phyloP scores from a whole-genome alignment of 1,284 basidiomycete species.

The Boletus sp. region DNA sequence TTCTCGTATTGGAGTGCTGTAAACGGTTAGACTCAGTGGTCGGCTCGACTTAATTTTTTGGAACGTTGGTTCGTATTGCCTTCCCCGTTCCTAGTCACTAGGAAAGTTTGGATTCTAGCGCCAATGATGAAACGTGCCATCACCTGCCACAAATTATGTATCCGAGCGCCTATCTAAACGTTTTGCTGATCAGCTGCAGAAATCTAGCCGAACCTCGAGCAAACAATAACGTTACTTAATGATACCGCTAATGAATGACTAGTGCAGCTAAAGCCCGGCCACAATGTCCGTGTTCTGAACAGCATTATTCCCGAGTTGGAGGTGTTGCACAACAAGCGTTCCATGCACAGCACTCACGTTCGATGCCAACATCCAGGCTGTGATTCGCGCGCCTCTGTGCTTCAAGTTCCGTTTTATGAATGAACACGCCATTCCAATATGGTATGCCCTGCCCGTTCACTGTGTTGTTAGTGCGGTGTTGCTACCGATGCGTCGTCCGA shows the following conservation, averaged over 20 bases:
- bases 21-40: neutral
- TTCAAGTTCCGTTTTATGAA: conserved; percentile 4
- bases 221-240: conserved; percentile 9
- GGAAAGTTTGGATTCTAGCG: conserved; percentile 5
- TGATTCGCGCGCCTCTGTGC: neutral
- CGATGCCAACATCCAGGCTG: neutral
- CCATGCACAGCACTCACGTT: conserved; percentile 2
- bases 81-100: neutral
- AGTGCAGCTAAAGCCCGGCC: conserved; percentile 1
- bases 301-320: conserved; percentile 1
- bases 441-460: neutral
- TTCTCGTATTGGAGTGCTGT: neutral
- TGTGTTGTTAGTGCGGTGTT: conserved; percentile 15
- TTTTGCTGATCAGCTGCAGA: neutral
- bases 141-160: neutral
- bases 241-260: neutral
- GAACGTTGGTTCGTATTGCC: conserved; percentile 6
- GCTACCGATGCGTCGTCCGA: neutral
- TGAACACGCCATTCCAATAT: neutral
- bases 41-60: neutral
- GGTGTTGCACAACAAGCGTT: neutral
- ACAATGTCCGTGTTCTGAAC: conserved; percentile 1
- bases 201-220: neutral
- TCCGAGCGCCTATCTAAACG: conserved; percentile 1
- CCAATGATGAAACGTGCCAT: neutral